Percentiles rank a stretch among this genome's conserved stretches.
These are phyloP conservation scores for Ambrosiella xylebori DNA, from an alignment of 2,329 filamentous ascomycete species.

Conservation along the genomic window DNA sequence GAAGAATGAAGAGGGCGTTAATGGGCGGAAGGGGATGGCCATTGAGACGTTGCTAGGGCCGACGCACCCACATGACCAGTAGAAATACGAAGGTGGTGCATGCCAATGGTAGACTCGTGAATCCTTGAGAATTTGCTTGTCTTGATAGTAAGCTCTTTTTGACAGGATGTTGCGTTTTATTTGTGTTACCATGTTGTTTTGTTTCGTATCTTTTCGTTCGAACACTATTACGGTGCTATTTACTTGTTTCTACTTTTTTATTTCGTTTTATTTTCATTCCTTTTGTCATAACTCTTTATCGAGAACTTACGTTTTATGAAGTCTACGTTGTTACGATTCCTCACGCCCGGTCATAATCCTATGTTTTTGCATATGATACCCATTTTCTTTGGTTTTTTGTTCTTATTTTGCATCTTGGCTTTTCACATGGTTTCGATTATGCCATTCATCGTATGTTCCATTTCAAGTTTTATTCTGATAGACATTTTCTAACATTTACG, in stretches of 20 bases:
- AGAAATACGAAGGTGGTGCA: background rate
- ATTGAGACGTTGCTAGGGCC: constrained; percentile 4
- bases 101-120: background rate
- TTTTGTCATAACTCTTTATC: background rate
- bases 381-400: background rate
- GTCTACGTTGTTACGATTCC: too few species aligned
- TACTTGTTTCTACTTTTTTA: background rate
- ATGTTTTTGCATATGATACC: background rate
- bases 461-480: too few species aligned
- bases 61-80: background rate
- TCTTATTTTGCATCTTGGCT: background rate
- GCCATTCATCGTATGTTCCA: background rate
- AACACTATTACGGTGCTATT: background rate
- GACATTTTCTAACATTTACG: too few species aligned
- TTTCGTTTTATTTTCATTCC: background rate
- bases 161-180: background rate
- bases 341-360: background rate
- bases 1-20: background rate
- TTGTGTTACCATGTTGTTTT: background rate
- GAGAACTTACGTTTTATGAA: background rate
- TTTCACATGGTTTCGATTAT: background rate
- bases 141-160: background rate
- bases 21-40: constrained; percentile 7
- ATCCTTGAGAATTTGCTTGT: too few species aligned
- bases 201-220: too few species aligned